Percentiles rank a stretch among this genome's conserved stretches.
Evolutionary conservation across 441 rosid species (phyloP).

Genomic region (Breynia disticha): DNA sequence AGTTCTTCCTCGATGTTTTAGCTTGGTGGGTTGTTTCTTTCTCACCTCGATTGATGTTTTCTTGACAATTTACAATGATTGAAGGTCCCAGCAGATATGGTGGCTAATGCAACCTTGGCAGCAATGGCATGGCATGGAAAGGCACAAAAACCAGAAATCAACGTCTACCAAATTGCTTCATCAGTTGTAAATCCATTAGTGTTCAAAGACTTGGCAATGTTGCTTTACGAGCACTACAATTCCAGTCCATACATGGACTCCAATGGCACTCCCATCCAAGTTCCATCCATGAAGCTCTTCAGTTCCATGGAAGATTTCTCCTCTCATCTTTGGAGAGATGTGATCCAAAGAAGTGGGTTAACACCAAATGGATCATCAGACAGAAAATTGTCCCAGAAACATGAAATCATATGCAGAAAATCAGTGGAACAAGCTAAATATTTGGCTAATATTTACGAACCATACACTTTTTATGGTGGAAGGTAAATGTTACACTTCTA

Average conservation of each 20-base stretch:
- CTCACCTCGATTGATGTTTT: neutral
- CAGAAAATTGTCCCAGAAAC: slow-evolving; percentile 46
- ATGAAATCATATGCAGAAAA: slow-evolving; percentile 57
- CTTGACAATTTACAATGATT: neutral
- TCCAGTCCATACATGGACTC: slow-evolving; percentile 60
- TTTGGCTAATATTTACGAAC: slow-evolving; percentile 70
- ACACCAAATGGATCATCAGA: slow-evolving; percentile 25
- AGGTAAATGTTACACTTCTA: no score
- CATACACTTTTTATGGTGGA: slow-evolving; percentile 84
- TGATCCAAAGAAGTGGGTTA: slow-evolving; percentile 30
- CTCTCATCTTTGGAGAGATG: slow-evolving; percentile 41
- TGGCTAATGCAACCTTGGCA: slow-evolving; percentile 84
- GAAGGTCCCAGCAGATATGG: slow-evolving; percentile 91
- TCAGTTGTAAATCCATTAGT: slow-evolving; percentile 74
- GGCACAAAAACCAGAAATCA: slow-evolving; percentile 48
- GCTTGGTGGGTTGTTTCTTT: neutral
- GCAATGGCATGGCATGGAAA: slow-evolving; percentile 79
- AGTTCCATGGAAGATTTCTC: slow-evolving; percentile 70
- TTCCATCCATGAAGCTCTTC: slow-evolving; percentile 71
- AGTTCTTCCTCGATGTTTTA: neutral
- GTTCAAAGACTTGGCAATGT: slow-evolving; percentile 52
- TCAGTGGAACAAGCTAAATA: slow-evolving; percentile 79
- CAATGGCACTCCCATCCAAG: slow-evolving; percentile 60
- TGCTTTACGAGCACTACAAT: slow-evolving; percentile 65
- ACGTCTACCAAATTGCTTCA: slow-evolving; percentile 82